Base-by-base conservation (phyloP, 805 yeast genomes). In the Komagataella pastoris region DNA sequence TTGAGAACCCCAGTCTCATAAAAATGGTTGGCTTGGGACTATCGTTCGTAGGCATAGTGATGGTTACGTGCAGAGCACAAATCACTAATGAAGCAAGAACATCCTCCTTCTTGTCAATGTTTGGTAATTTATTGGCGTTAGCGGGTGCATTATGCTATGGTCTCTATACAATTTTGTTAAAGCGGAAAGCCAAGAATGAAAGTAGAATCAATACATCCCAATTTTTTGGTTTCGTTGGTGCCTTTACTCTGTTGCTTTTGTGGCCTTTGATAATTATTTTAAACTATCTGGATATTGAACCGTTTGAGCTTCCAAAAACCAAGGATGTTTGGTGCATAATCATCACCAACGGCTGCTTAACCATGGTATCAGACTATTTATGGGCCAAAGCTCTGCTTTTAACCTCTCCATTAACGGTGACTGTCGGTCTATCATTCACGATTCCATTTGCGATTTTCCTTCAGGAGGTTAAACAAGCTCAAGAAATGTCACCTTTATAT, bases 321-420 rank as follows among this genome's bases (percentile, higher is more conserved):
- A 55, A 68, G 0, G 70, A 71, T 44, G 79, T 84, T 3, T 69
- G 81, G 60, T 53, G 66, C 1, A 70, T 89, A 2, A 68, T 91
- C 6, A 50, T 75, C 0, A 55, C 79, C 48, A 93, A 93, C 64
- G 85, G 90, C 53, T 60, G 79, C 43, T 80, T 88, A 46, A 88
- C 97, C 0, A 83, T 93, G 57, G 66, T 90, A 14, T 84, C 95
- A 45, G 99, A 93, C 64, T 89, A 84, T 59, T 81, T 95, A 60
- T 93, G 99, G 99, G 96, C 96, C 40, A 80, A 88, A 56, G 95
- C 98, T 0, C 93, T 90, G 79, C 74, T 93, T 36, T 70, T 93
- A 61, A 93, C 99, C 0, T 84, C 93, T 47, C 99, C 99, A 1
- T 71, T 93, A 57, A 90, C 96, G 0, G 98, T 91, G 2, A 93